Base-by-base conservation (phyloP, 1,284 basidiomycete species). In the Phaffia rhodozyma region DNA sequence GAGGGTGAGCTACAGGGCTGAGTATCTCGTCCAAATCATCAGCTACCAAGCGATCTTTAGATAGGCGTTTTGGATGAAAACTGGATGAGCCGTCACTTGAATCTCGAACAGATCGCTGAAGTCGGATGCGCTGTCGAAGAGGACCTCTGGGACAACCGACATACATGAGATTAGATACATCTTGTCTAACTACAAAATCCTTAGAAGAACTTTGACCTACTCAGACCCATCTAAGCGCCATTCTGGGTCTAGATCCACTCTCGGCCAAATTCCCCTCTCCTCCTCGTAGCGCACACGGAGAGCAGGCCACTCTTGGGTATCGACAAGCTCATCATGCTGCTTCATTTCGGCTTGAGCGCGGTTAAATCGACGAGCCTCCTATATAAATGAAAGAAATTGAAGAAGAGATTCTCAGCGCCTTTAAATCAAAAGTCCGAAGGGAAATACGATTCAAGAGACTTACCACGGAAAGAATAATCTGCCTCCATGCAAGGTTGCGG, bases 151-250 rank as follows among this genome's bases (percentile, higher is more conserved):
- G 13, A 43, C 5, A 43, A 16, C 38, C 38, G 16, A 16, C 38
- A 43, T 16, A 43, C 38, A 16, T 2, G 13, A 2, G 13, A 2
- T 43, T 16, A 43, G 38, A 7, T 16, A 34, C 13, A 2, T 16
- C 38, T 11, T 16, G 13, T 43, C 38, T 16, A 43, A 43, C 5
- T 58, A 69, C 77, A 29, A 43, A 43, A 43, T 43, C n/a, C n/a
- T 2, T 43, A 43, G 38, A 43, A 16, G 50, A 21, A 13, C 21
- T 29, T n/a, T 1, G 13, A 66, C 71, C 47, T 67, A 88, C 88
- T 93, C 90, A 6, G 89, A 91, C 68, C 91, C 89, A 67, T 92
- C 90, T 47, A 91, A 74, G 57, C 84, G 78, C 88, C 89, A 93
- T 13, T 79, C 72, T 5, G 79, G 79, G 13, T 73, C 73, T 29